A percentile compares a stretch with the other conserved stretches of the same genome.
phyloP scores from a whole-genome alignment of 1,139 yeast species.

The Kurtzmaniella quercitrusa region DNA sequence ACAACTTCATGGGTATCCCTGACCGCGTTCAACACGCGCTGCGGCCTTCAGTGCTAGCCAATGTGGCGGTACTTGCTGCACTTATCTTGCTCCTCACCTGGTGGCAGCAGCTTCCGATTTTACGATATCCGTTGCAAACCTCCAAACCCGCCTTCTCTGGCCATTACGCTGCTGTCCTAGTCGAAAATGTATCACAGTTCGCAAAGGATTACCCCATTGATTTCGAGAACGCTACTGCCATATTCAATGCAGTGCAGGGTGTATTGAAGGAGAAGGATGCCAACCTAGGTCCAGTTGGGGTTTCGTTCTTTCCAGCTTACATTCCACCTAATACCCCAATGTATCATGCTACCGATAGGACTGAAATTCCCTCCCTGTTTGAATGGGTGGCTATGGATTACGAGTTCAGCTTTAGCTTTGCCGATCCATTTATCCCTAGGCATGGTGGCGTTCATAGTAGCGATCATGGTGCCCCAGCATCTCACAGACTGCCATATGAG shows the following conservation, averaged over 20 bases:
- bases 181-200: neutral
- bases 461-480: neutral
- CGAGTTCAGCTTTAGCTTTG: conserved; percentile 51
- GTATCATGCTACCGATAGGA: conserved; percentile 40
- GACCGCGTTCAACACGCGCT: neutral
- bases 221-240: conserved; percentile 43
- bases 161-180: conserved; percentile 18
- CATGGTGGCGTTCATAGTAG: conserved; percentile 7
- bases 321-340: conserved; percentile 52
- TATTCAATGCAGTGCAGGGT: conserved; percentile 49
- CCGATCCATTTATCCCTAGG: conserved; percentile 12
- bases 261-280: conserved; percentile 47
- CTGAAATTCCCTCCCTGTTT: conserved; percentile 33
- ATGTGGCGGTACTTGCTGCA: neutral
- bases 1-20: neutral
- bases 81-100: neutral
- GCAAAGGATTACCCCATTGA: conserved; percentile 23
- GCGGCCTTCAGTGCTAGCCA: neutral
- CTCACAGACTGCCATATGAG: neutral
- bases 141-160: neutral
- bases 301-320: conserved; percentile 52
- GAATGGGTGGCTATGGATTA: conserved; percentile 61
- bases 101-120: neutral
- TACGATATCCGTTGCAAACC: neutral
- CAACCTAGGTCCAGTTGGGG: conserved; percentile 49